Evolutionary conservation across 345 rosid genomes (phyloP).

Genomic region (Crucihimalaya himalaica): DNA sequence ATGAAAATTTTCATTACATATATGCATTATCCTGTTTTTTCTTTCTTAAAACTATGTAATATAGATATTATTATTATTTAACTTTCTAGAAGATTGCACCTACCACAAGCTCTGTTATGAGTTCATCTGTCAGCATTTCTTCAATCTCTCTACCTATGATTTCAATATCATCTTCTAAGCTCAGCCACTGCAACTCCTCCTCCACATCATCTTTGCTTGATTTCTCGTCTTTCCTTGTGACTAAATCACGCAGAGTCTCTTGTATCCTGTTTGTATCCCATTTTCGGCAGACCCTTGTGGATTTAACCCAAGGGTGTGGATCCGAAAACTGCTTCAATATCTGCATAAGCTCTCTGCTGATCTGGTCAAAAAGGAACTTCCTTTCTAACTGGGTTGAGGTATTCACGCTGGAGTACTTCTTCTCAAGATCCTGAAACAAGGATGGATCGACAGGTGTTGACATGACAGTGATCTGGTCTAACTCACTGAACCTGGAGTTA

Average conservation of each 20-base stretch:
- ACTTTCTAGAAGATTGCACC: conserved; percentile 33
- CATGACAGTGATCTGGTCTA: conserved; percentile 47
- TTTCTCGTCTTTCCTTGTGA: conserved; percentile 47
- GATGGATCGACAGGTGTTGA: conserved; percentile 60
- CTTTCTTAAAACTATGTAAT: neutral
- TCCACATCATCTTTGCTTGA: conserved; percentile 42
- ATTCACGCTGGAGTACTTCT: conserved; percentile 46
- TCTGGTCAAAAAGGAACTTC: conserved; percentile 64
- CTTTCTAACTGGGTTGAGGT: conserved; percentile 64
- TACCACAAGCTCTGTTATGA: conserved; percentile 57
- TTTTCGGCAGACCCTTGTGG: conserved; percentile 29
- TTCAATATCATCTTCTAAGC: conserved; percentile 55
- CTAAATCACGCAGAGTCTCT: conserved; percentile 48
- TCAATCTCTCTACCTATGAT: conserved; percentile 73
- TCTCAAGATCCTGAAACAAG: conserved; percentile 77
- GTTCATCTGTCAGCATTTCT: conserved; percentile 60
- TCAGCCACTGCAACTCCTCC: conserved; percentile 58
- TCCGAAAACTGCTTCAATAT: conserved; percentile 49
- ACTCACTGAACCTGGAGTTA: conserved; percentile 51
- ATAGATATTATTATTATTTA: conserved; percentile 25
- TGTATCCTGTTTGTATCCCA: conserved; percentile 51
- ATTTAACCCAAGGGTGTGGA: conserved; percentile 66
- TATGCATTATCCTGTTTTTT: neutral
- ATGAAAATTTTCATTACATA: conserved; percentile 43
- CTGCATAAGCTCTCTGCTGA: conserved; percentile 56